These are phyloP conservation scores for Eustoma russellianum DNA, from an alignment of 257 asterid genomes.

Conservation along the genomic window DNA sequence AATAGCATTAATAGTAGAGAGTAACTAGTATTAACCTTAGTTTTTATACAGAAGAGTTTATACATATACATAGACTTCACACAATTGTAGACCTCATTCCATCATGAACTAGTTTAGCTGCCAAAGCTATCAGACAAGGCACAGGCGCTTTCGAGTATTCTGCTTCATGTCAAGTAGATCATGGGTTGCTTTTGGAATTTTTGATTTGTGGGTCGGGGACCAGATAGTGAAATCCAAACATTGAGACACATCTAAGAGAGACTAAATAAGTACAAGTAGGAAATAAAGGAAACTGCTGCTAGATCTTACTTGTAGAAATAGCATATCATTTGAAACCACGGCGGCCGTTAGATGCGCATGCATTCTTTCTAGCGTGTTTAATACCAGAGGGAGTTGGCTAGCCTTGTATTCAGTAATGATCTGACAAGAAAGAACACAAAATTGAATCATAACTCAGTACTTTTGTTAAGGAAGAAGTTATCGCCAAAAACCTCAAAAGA, in stretches of 20 bases:
- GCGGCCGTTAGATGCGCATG: constrained; percentile 97
- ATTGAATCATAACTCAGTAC: not conserved
- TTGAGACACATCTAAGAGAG: not conserved
- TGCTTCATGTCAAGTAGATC: too few species aligned
- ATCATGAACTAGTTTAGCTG: not conserved
- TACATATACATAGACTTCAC: too few species aligned
- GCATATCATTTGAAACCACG: constrained; percentile 75
- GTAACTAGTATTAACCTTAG: too few species aligned
- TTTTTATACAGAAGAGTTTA: too few species aligned
- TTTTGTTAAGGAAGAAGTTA: not conserved
- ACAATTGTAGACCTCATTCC: too few species aligned
- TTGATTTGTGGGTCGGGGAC: too few species aligned
- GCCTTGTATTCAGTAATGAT: constrained; percentile 73
- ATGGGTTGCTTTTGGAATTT: too few species aligned
- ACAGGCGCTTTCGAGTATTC: not conserved
- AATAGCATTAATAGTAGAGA: too few species aligned
- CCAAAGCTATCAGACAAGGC: not conserved
- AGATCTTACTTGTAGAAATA: constrained; percentile 62
- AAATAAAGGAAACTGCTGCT: not conserved
- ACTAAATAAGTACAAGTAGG: not conserved
- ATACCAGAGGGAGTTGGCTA: constrained; percentile 50
- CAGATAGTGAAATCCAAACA: too few species aligned
- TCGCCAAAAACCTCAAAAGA: too few species aligned
- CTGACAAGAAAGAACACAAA: constrained; percentile 19
- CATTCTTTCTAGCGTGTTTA: constrained; percentile 72